Evolutionary conservation across 129 eudicot genomes (phyloP).

Genomic region (Tanacetum coccineum): DNA sequence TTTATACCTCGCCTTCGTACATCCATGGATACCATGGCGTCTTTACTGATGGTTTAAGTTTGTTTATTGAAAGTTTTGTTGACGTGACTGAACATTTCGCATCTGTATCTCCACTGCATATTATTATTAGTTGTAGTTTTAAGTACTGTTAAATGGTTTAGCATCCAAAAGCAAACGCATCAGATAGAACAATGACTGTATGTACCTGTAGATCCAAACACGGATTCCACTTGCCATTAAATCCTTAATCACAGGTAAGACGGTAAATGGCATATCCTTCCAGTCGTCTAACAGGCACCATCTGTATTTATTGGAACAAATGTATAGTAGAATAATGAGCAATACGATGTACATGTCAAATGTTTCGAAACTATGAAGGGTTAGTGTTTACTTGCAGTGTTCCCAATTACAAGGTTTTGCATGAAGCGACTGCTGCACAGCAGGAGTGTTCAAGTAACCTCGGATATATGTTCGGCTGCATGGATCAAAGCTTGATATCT

Average conservation of each 20-base stretch:
- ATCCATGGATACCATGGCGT: slow-evolving; percentile 52
- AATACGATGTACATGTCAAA: neutral
- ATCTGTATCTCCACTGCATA: slow-evolving; percentile 55
- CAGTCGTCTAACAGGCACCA: neutral
- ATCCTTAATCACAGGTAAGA: slow-evolving; percentile 40
- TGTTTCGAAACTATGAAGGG: neutral
- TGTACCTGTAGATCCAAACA: slow-evolving; percentile 57
- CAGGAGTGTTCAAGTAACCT: slow-evolving; percentile 43
- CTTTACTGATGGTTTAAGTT: slow-evolving; percentile 32
- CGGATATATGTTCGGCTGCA: slow-evolving; percentile 36
- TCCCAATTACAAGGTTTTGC: slow-evolving; percentile 42
- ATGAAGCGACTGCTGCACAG: slow-evolving; percentile 52
- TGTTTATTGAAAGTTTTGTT: slow-evolving; percentile 4
- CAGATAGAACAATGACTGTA: neutral
- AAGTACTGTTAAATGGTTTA: neutral
- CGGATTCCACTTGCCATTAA: slow-evolving; percentile 50
- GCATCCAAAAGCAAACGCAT: neutral
- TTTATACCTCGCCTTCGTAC: neutral
- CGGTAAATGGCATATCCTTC: slow-evolving; percentile 38
- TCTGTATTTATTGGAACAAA: slow-evolving; percentile 13
- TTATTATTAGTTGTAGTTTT: neutral
- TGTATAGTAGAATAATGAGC: neutral
- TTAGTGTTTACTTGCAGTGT: slow-evolving; percentile 42
- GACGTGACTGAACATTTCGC: slow-evolving; percentile 34
- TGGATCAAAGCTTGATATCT: slow-evolving; percentile 48